phyloP scores from a whole-genome alignment of 176 grass and related monocot species.

The Triticum urartu region DNA sequence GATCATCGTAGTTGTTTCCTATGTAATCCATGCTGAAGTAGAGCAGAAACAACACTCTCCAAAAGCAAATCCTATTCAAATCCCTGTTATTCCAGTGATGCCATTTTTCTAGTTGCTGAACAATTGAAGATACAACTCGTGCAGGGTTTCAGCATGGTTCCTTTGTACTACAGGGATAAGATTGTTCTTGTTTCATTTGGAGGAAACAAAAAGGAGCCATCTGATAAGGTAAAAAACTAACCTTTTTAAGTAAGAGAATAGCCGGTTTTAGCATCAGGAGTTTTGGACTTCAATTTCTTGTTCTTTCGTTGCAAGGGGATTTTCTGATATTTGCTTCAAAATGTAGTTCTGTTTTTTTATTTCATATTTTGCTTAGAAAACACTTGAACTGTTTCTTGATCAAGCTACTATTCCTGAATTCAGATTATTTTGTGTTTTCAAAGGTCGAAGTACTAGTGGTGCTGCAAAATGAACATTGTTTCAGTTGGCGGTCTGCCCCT shows the following conservation, averaged over 20 bases:
- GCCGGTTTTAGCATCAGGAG: not conserved
- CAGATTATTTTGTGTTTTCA: conserved; percentile 12
- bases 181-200: conserved; percentile 93
- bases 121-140: conserved; percentile 23
- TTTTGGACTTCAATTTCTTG: conserved; percentile 12
- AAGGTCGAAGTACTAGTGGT: conserved; percentile 90
- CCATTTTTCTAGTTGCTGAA: not conserved
- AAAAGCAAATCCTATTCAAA: conserved; percentile 9
- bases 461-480: conserved; percentile 75
- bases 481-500: conserved; percentile 90
- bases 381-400: not conserved
- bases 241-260: not conserved
- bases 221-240: conserved; percentile 69
- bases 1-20: not conserved
- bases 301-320: not conserved
- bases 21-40: not conserved
- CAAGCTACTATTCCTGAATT: not conserved
- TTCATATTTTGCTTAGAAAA: not conserved
- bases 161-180: conserved; percentile 82
- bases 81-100: not conserved
- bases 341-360: not conserved
- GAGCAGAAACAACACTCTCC: not conserved
- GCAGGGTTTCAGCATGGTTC: conserved; percentile 97
- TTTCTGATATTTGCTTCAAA: conserved; percentile 22
- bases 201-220: conserved; percentile 95